Evolutionary conservation across 2,329 filamentous ascomycete genomes (phyloP).

Genomic region (Aspergillus cejpii): DNA sequence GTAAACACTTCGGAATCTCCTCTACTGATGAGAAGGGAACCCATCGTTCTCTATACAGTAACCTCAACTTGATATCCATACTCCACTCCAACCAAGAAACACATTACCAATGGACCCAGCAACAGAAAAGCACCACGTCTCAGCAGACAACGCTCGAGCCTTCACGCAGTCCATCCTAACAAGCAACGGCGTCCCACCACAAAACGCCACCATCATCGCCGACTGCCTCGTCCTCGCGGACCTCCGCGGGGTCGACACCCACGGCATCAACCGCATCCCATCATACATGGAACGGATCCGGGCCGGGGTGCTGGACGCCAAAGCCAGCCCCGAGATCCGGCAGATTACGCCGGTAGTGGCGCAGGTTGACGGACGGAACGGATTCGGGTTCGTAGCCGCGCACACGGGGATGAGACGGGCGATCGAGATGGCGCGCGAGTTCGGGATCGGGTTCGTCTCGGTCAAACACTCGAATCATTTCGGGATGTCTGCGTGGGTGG

Average conservation of each 20-base stretch:
- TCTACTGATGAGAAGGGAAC: neutral
- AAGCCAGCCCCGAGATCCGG: constrained; percentile 52
- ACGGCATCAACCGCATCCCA: constrained; percentile 70
- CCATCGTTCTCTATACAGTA: neutral
- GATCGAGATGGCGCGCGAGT: constrained; percentile 57
- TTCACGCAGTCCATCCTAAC: constrained; percentile 26
- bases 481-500: constrained; percentile 75
- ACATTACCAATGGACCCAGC: constrained; percentile 1
- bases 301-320: constrained; percentile 59
- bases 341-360: constrained; percentile 65
- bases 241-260: constrained; percentile 70
- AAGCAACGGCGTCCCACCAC: constrained; percentile 50
- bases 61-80: neutral
- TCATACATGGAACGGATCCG: constrained; percentile 70
- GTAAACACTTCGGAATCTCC: too few relatives aligned
- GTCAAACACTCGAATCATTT: constrained; percentile 75
- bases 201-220: constrained; percentile 59
- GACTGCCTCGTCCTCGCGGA: constrained; percentile 65
- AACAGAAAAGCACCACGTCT: constrained; percentile 11
- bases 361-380: constrained; percentile 61
- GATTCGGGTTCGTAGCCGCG: constrained; percentile 68
- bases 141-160: constrained; percentile 5
- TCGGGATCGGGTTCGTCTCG: constrained; percentile 67
- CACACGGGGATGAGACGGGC: constrained; percentile 60
- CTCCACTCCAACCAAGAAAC: neutral